phyloP scores from a whole-genome alignment of 1,139 yeast genomes.

The Candida tetrigidarum region DNA sequence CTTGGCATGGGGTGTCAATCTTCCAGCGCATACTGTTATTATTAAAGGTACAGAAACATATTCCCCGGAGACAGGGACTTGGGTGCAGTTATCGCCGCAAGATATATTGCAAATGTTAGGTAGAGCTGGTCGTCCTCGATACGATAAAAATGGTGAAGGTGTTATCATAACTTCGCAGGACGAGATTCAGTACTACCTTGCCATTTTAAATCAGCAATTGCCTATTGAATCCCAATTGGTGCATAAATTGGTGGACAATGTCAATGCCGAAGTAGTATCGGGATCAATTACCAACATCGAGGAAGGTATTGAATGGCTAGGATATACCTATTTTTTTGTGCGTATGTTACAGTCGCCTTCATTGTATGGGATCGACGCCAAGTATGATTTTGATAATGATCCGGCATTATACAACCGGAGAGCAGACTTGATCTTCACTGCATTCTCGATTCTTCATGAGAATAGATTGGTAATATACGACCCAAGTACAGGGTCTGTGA shows the following conservation, averaged over 20 bases:
- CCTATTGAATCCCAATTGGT: constrained; percentile 92
- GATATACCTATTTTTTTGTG: constrained; percentile 77
- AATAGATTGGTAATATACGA: constrained; percentile 67
- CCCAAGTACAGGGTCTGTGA: constrained; percentile 41
- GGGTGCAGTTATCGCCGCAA: constrained; percentile 92
- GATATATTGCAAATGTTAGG: constrained; percentile 96
- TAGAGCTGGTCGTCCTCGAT: constrained; percentile 97
- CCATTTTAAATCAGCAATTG: constrained; percentile 84
- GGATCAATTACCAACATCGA: constrained; percentile 65
- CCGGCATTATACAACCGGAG: constrained; percentile 46
- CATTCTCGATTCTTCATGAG: constrained; percentile 59
- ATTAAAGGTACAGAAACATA: constrained; percentile 95
- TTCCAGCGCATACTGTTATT: constrained; percentile 96
- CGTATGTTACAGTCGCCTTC: constrained; percentile 79
- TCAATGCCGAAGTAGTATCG: constrained; percentile 86
- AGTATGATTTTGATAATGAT: constrained; percentile 54
- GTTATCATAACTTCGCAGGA: constrained; percentile 87
- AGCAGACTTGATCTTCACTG: constrained; percentile 75
- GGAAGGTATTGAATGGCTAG: constrained; percentile 81
- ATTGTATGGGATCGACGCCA: constrained; percentile 76
- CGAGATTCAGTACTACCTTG: constrained; percentile 86
- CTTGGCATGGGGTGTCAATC: constrained; percentile 97
- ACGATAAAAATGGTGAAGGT: constrained; percentile 93
- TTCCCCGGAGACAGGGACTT: constrained; percentile 85
- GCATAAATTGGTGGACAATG: constrained; percentile 66